Percentiles rank a stretch among this genome's conserved stretches.
Conservation (phyloP, 140 eudicot species). For the Anethum foeniculum region DNA sequence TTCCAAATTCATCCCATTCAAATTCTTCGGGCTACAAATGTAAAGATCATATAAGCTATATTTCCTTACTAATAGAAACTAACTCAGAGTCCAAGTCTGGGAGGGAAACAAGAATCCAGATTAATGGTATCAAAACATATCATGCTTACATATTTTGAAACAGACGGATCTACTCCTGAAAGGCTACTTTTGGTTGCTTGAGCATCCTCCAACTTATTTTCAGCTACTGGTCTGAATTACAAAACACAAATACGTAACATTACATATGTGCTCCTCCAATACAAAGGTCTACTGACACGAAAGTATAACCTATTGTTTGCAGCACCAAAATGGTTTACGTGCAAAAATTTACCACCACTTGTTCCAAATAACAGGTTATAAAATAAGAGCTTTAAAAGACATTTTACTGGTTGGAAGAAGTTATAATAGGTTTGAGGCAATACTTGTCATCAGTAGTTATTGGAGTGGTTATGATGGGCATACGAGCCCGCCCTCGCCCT, state of each 20-base stretch:
- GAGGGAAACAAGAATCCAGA: background rate
- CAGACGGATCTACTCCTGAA: constrained; percentile 43
- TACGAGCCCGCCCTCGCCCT: constrained; percentile 69
- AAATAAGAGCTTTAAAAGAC: background rate
- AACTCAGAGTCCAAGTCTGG: background rate
- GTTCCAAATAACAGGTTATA: background rate
- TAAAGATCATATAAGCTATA: background rate
- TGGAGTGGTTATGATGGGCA: constrained; percentile 89
- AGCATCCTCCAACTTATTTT: constrained; percentile 8
- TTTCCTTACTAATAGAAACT: background rate
- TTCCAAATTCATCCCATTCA: constrained; percentile 88
- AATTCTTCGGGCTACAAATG: constrained; percentile 54
- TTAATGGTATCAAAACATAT: background rate
- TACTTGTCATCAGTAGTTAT: constrained; percentile 55
- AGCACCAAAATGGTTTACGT: constrained; percentile 30
- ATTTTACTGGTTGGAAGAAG: background rate
- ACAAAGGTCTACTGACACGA: constrained; percentile 4
- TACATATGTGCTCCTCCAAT: constrained; percentile 10
- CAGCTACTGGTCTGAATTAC: constrained; percentile 42
- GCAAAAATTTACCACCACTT: background rate
- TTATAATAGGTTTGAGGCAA: constrained; percentile 36
- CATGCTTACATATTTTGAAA: constrained; percentile 46
- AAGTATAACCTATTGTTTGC: background rate
- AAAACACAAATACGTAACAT: constrained; percentile 25
- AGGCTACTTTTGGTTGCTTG: constrained; percentile 25